These are phyloP conservation scores for Circinella minor DNA, from an alignment of 371 early-diverging fungal species.

Conservation along the genomic window DNA sequence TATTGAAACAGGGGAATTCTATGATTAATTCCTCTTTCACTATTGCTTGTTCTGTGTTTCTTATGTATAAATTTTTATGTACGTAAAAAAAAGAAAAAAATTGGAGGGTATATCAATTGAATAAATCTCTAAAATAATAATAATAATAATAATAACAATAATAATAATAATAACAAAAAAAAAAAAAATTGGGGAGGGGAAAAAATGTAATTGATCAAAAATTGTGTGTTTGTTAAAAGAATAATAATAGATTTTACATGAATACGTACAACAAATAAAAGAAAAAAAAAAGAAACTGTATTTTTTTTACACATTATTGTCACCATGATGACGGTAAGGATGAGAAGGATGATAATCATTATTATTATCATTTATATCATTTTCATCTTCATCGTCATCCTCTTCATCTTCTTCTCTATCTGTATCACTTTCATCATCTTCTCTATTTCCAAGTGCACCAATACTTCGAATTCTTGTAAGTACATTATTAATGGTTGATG, in stretches of 20 bases:
- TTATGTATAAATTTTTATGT: not conserved
- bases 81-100: not conserved
- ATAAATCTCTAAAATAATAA: constrained; percentile 5
- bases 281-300: not conserved
- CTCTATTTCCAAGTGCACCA: constrained; percentile 1
- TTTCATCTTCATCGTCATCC: constrained; percentile 20
- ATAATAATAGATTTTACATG: not conserved
- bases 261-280: no score
- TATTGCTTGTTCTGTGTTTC: not conserved
- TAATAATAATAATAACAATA: not conserved
- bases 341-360: no score
- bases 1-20: constrained; percentile 9
- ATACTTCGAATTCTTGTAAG: constrained; percentile 30
- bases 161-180: not conserved
- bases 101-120: not conserved
- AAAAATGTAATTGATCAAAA: no score
- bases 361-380: not conserved
- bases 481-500: constrained; percentile 22
- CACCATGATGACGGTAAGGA: no score
- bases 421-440: constrained; percentile 20
- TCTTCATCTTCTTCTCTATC: constrained; percentile 32
- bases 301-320: not conserved
- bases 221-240: not conserved
- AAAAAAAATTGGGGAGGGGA: not conserved
- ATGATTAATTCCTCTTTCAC: not conserved